Evolutionary conservation across 768 basidiomycete species (phyloP), one percentile per base, ranked within the genome.

Genomic region (Boletus eberwhitei): DNA sequence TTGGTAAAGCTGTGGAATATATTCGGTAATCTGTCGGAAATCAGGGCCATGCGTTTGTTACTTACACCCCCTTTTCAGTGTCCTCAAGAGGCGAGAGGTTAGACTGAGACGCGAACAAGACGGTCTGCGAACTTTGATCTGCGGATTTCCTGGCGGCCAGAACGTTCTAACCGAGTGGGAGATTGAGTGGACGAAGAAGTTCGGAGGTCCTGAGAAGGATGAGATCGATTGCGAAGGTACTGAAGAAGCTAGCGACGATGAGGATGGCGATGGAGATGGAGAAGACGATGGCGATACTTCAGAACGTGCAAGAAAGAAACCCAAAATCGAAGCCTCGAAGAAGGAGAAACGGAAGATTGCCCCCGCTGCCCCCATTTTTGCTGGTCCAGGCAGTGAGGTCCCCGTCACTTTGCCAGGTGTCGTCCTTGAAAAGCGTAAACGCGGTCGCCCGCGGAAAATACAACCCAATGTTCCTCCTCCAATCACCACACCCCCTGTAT

Each of bases 1-100:
- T 95, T 11, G 90, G 88, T 35, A 95, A 94, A 58, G 91, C 91
- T 0, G 88, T 90, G 11, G 93, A 95, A 69, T 95, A 95, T 66
- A 95, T 95, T 58, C 73, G 76, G 79, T 86, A 55, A 57, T 75
- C 65, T 9, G 19, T 24, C 37, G 3, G 31, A 22, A 36, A 47
- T 44, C 41, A 22, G n/a, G 37, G 35, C 17, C n/a, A 45, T 16
- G 19, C 26, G 17, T 12, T 37, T 49, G 24, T 8, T 41, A 22
- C 50, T 60, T 2, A 69, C 34, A 45, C 43, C 37, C 11, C 50
- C 8, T 16, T 49, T 38, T 36, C 55, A 86, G 87, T 9, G 92
- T 93, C 5, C 68, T 95, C 37, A 94, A 94, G 74, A 82, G 81
- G 61, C 79, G 93, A 19, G 93, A 93, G 65, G 59, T 60, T 3